Percentiles rank a stretch among this genome's conserved stretches.
Conservation (phyloP, 2,329 filamentous ascomycete species). For the Chlorencoelia australis region DNA sequence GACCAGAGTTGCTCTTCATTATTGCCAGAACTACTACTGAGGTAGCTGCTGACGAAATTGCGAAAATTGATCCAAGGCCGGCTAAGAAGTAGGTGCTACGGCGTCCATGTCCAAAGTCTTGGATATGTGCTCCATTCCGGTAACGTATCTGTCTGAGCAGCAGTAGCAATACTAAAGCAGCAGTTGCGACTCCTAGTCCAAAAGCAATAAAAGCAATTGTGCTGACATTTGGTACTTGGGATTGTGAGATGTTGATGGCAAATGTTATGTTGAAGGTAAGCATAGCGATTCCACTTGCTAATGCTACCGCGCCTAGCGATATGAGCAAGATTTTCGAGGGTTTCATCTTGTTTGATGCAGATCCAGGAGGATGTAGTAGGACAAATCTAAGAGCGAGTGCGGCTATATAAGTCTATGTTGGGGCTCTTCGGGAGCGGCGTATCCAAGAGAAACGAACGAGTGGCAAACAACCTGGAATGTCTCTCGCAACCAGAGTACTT, state of each 20-base stretch:
- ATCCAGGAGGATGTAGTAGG: constrained; percentile 6
- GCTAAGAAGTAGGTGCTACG: constrained; percentile 22
- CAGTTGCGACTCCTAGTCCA: constrained; percentile 15
- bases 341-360: constrained; percentile 15
- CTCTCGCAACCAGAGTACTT: no score
- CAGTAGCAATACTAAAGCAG: constrained; percentile 17
- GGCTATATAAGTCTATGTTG: constrained; percentile 8
- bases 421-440: constrained; percentile 2
- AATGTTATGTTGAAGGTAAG: constrained; percentile 25
- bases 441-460: no score
- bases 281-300: constrained; percentile 20
- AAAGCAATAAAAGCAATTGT: constrained; percentile 21
- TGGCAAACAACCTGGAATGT: no score
- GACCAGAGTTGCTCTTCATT: constrained; percentile 14
- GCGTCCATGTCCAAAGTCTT: constrained; percentile 19
- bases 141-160: constrained; percentile 22
- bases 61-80: constrained; percentile 18
- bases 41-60: constrained; percentile 17
- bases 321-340: constrained; percentile 16
- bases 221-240: constrained; percentile 8
- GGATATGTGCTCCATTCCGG: constrained; percentile 19
- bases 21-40: constrained; percentile 20
- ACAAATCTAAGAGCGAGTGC: constrained; percentile 7
- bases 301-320: constrained; percentile 21
- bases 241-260: constrained; percentile 16